Evolutionary conservation across 1,139 yeast species (phyloP).

Genomic region (Kurtzmaniella quercitrusa): DNA sequence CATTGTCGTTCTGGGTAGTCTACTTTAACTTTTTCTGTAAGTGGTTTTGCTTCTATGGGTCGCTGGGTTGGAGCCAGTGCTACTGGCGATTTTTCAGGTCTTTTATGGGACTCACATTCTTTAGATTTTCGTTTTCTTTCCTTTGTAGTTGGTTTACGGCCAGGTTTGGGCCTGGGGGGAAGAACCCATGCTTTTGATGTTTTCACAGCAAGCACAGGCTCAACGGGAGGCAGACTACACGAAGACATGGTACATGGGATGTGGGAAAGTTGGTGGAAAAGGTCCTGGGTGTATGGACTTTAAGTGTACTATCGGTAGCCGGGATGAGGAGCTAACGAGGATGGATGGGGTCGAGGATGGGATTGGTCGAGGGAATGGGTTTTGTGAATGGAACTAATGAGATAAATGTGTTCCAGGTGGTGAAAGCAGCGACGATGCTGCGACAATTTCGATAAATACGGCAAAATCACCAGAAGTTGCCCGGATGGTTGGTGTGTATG

Average conservation of each 20-base stretch:
- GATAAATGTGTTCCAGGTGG: too few relatives aligned
- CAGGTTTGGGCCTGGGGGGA: conserved; percentile 20
- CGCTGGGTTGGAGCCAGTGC: background rate
- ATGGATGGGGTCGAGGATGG: too few relatives aligned
- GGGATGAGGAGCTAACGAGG: too few relatives aligned
- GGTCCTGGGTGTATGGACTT: background rate
- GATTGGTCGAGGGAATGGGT: too few relatives aligned
- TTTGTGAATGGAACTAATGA: too few relatives aligned
- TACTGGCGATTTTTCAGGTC: background rate
- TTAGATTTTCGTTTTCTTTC: conserved; percentile 7
- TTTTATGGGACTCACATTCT: background rate
- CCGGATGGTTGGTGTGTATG: too few relatives aligned
- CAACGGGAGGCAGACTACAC: background rate
- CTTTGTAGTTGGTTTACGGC: conserved; percentile 12
- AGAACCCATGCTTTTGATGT: conserved; percentile 19
- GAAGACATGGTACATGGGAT: background rate
- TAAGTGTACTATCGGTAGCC: too few relatives aligned
- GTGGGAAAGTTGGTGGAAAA: background rate
- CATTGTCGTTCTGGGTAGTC: background rate
- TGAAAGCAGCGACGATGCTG: too few relatives aligned
- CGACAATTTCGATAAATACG: too few relatives aligned
- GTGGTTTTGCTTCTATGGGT: background rate
- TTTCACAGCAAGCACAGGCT: conserved; percentile 6
- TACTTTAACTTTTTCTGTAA: background rate
- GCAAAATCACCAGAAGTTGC: too few relatives aligned